phyloP scores from a whole-genome alignment of 129 eudicot genomes.

The Lonicera japonica region DNA sequence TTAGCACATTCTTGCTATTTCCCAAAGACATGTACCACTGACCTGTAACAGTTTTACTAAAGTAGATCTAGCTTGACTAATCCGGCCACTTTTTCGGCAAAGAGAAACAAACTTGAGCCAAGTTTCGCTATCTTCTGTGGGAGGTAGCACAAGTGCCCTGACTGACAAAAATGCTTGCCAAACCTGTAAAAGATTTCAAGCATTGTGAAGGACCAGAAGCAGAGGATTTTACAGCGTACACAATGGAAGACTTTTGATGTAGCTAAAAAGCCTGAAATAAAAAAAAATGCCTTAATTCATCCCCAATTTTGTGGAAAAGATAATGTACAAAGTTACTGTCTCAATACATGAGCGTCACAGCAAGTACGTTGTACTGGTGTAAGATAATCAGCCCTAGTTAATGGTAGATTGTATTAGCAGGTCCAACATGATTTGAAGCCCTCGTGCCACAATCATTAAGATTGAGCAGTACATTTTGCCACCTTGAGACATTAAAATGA shows the following conservation, averaged over 20 bases:
- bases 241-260: neutral
- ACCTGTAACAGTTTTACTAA: constrained; percentile 92
- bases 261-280: neutral
- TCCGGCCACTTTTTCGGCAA: constrained; percentile 91
- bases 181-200: constrained; percentile 40
- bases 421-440: no score
- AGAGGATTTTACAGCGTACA: no score
- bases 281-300: no score
- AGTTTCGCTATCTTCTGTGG: constrained; percentile 87
- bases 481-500: no score
- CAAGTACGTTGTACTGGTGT: no score
- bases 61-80: constrained; percentile 90
- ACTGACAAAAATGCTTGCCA: constrained; percentile 97
- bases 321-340: no score
- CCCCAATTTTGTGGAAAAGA: no score
- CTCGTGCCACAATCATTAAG: no score
- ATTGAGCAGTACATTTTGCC: no score
- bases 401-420: no score
- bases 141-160: constrained; percentile 93
- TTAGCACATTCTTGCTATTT: neutral
- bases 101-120: constrained; percentile 95
- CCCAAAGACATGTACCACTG: constrained; percentile 10
- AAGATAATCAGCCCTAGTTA: no score
- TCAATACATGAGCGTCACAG: no score
- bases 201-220: neutral